Conservation (phyloP, 106 monocot genomes). For the Phalaenopsis equestris region DNA sequence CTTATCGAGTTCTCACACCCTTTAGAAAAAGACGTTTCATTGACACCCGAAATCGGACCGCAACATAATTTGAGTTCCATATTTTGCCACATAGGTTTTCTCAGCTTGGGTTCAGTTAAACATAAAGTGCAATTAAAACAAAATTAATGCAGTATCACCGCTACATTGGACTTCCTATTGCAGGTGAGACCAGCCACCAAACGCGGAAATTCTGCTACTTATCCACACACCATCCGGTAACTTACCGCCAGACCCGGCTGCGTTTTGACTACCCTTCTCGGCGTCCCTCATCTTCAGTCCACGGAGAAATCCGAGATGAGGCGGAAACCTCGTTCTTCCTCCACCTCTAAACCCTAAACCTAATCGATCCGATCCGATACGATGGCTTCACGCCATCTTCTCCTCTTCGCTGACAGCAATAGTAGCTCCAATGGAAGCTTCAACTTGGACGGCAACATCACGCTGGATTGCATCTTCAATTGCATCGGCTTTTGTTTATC, state of each 20-base stretch:
- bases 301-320: conserved; percentile 1
- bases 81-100: background rate
- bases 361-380: background rate
- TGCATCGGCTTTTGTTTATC: conserved; percentile 4
- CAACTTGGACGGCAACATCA: background rate
- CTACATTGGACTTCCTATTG: background rate
- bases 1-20: background rate
- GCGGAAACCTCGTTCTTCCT: background rate
- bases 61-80: background rate
- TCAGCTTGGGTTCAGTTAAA: background rate
- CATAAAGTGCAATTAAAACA: background rate
- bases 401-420: background rate
- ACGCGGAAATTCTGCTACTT: background rate
- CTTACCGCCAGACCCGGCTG: background rate
- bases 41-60: background rate
- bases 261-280: background rate
- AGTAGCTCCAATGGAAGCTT: background rate
- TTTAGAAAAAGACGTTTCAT: background rate
- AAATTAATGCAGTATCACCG: background rate
- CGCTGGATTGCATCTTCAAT: conserved; percentile 3
- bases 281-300: background rate
- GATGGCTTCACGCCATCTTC: conserved; percentile 5
- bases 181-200: background rate
- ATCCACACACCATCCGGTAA: background rate
- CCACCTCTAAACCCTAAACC: background rate